Conservation (phyloP, 1,284 basidiomycete genomes). For the Ceratobasidium theobromae region DNA sequence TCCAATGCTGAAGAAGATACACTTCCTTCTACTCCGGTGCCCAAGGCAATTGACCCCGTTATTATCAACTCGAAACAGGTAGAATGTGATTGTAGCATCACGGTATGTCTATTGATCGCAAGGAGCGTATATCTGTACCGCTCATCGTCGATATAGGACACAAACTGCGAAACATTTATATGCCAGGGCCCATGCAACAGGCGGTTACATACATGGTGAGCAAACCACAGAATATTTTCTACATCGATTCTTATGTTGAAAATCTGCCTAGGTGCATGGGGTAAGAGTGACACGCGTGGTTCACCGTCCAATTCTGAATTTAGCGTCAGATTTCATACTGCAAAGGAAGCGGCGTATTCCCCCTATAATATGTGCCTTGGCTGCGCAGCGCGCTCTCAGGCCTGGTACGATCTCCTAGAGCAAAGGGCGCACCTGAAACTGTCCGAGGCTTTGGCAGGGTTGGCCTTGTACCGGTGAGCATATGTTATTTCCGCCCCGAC, state of each 20-base stretch:
- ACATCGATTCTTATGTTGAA: neutral
- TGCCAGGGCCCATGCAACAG: slow-evolving; percentile 24
- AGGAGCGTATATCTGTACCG: neutral
- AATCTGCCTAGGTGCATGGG: slow-evolving; percentile 27
- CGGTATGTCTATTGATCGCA: neutral
- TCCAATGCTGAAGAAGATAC: neutral
- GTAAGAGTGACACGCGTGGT: neutral
- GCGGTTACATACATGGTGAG: slow-evolving; percentile 30
- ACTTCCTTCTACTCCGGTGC: neutral
- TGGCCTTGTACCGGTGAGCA: slow-evolving; percentile 28
- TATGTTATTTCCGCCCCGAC: neutral
- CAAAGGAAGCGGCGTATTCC: slow-evolving; percentile 1
- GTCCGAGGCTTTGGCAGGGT: neutral
- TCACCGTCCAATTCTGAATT: neutral
- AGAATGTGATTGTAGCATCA: slow-evolving; percentile 12
- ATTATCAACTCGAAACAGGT: neutral
- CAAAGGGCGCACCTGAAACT: neutral
- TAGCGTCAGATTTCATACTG: neutral
- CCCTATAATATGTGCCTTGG: neutral
- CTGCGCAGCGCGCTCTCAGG: neutral
- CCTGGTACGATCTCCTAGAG: neutral
- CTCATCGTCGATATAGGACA: neutral
- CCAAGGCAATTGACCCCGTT: slow-evolving; percentile 12
- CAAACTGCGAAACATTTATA: neutral
- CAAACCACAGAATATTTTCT: neutral